These are phyloP conservation scores for Medicago ruthenica DNA, from an alignment of 306 rosid species.

Conservation along the genomic window DNA sequence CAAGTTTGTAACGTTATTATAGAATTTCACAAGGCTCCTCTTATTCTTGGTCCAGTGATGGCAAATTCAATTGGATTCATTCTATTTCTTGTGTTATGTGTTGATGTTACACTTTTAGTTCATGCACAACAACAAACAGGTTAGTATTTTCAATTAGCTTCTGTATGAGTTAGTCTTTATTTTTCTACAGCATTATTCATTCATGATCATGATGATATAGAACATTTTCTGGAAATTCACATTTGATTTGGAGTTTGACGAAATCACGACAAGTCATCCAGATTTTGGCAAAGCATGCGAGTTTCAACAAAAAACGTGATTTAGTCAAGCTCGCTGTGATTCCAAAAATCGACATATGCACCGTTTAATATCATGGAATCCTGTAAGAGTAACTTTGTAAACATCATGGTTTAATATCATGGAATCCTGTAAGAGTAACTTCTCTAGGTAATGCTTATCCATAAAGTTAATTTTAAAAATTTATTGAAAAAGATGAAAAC, in stretches of 20 bases:
- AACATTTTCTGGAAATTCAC: no score
- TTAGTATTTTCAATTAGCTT: constrained; percentile 30
- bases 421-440: no score
- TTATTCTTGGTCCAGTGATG: constrained; percentile 31
- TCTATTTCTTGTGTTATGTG: constrained; percentile 28
- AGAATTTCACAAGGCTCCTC: background rate
- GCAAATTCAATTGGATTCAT: constrained; percentile 35
- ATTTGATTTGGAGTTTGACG: background rate
- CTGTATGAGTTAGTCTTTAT: background rate
- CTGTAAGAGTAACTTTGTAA: no score
- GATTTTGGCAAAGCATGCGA: background rate
- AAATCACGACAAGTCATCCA: no score
- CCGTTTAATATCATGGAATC: no score
- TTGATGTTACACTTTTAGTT: constrained; percentile 40
- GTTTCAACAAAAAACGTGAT: no score
- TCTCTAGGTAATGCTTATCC: no score
- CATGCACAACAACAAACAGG: constrained; percentile 63
- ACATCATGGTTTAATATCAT: no score
- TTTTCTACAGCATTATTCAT: constrained; percentile 19
- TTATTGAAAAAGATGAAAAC: no score
- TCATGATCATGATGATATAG: background rate
- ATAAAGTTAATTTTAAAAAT: no score
- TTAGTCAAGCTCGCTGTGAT: no score
- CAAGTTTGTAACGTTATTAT: background rate
- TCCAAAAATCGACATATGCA: no score